Evolutionary conservation across 108 stramenopile genomes (phyloP).

Genomic region (Nitzschia putrida): DNA sequence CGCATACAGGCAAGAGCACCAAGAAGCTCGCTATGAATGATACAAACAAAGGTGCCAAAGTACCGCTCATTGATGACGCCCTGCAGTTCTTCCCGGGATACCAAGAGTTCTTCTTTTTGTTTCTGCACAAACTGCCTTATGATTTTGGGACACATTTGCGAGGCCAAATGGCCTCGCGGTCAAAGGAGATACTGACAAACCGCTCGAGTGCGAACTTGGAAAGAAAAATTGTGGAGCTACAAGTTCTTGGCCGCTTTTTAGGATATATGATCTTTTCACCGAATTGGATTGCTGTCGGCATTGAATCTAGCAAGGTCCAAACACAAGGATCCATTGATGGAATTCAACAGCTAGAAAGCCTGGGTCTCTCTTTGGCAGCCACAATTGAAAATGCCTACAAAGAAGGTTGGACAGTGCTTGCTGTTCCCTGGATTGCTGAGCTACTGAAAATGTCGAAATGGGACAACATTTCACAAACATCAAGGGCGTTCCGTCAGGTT

Average conservation of each 20-base stretch:
- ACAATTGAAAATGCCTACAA: constrained; percentile 50
- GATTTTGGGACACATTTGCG: constrained; percentile 63
- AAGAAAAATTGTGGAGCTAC: constrained; percentile 47
- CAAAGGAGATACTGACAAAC: constrained; percentile 14
- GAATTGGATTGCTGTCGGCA: constrained; percentile 51
- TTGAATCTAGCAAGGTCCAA: constrained; percentile 18
- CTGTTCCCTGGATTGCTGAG: constrained; percentile 61
- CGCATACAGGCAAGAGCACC: constrained; percentile 52
- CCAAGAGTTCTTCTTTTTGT: constrained; percentile 86
- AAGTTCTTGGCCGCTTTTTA: constrained; percentile 72
- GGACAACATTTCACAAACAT: constrained; percentile 55
- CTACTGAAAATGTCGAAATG: constrained; percentile 75
- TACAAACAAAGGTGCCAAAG: constrained; percentile 20
- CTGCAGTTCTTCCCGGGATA: constrained; percentile 69
- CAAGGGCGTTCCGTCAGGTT: constrained; percentile 43
- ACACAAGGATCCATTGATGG: constrained; percentile 11
- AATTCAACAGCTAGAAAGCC: constrained; percentile 26
- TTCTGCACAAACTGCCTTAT: constrained; percentile 66
- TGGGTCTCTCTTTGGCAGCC: constrained; percentile 39
- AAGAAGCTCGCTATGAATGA: constrained; percentile 41
- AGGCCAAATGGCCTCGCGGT: constrained; percentile 25
- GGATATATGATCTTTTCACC: constrained; percentile 79
- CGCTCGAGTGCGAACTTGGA: constrained; percentile 24
- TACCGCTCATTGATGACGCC: constrained; percentile 28
- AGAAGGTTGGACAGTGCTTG: constrained; percentile 17